Evolutionary conservation across 2,329 filamentous ascomycete genomes (phyloP), one percentile per base, ranked within the genome.

Genomic region (Sclerotinia trifoliorum): DNA sequence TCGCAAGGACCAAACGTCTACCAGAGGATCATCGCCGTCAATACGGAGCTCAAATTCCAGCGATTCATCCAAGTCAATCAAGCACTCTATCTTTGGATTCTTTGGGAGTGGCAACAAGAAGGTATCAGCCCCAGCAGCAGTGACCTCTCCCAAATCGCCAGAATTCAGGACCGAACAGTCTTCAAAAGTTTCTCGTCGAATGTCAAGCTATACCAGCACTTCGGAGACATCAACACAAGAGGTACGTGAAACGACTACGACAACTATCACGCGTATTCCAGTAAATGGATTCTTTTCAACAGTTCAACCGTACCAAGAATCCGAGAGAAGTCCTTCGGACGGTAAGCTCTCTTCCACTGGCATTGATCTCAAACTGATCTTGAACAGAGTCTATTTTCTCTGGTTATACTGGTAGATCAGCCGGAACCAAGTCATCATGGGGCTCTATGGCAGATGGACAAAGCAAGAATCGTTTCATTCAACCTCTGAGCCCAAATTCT

Each of bases 301-400:
- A 54, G 60, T 51, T 35, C 65, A 61, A 49, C n/a, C 69, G 6
- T 70, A 67, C 61, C 62, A 68, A 54, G 56, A 62, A 26, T 68
- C 71, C 42, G 55, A 67, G 32, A 62, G 67, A 51, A 70, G 61
- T 62, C 61, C 68, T 29, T 76, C 74, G 26, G 71, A 75, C 62
- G 71, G 75, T 75, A 66, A 46, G 68, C 60, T 54, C 6, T 15
- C 29, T 15, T 39, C 51, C 21, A 26, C 6, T 48, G 3, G 24
- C 39, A 29, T 66, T 17, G 46, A 48, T 13, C 63, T 17, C 63
- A 29, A 68, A 49, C 73, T 74, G 65, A 72, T 69, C 70, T 65
- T 24, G 76, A 71, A n/a, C 71, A 78, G 83, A 83, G 64, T 84
- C 83, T 5, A 78, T 81, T 3, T 74, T 82, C 44, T 83, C 83